A percentile compares a stretch with the other conserved stretches of the same genome.
phyloP scores from a whole-genome alignment of 345 rosid species.

The Kernera saxatilis region DNA sequence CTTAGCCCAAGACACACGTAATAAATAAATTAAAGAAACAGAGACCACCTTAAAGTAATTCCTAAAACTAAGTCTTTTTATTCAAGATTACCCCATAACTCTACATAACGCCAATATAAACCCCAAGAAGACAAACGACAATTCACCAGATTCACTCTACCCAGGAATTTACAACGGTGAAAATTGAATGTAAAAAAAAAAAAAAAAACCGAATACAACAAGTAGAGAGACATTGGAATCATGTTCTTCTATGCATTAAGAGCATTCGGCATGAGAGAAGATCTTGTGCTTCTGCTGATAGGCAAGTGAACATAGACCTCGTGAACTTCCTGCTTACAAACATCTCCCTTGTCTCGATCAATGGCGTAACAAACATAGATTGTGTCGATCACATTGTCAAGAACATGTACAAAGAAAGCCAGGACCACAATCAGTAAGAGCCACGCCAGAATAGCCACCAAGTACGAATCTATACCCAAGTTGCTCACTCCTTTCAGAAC shows the following conservation, averaged over 20 bases:
- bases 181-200: not conserved
- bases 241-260: conserved; percentile 35
- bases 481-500: conserved; percentile 55
- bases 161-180: conserved; percentile 25
- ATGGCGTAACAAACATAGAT: conserved; percentile 78
- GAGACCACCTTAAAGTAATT: not conserved
- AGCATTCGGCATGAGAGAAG: conserved; percentile 31
- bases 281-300: conserved; percentile 52
- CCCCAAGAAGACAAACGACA: not conserved
- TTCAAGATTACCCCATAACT: not conserved
- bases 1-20: too few relatives aligned
- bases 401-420: conserved; percentile 69
- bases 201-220: conserved; percentile 4
- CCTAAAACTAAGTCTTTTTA: not conserved
- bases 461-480: conserved; percentile 56
- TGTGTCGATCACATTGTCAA: conserved; percentile 81
- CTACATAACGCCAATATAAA: not conserved
- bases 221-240: not conserved
- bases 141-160: conserved; percentile 12
- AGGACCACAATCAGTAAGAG: conserved; percentile 44
- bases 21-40: too few relatives aligned
- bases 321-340: conserved; percentile 76
- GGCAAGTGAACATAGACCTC: conserved; percentile 82
- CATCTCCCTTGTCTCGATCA: conserved; percentile 82
- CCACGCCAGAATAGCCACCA: conserved; percentile 64